Evolutionary conservation across 345 rosid genomes (phyloP).

Genomic region (Syzygium jambos): DNA sequence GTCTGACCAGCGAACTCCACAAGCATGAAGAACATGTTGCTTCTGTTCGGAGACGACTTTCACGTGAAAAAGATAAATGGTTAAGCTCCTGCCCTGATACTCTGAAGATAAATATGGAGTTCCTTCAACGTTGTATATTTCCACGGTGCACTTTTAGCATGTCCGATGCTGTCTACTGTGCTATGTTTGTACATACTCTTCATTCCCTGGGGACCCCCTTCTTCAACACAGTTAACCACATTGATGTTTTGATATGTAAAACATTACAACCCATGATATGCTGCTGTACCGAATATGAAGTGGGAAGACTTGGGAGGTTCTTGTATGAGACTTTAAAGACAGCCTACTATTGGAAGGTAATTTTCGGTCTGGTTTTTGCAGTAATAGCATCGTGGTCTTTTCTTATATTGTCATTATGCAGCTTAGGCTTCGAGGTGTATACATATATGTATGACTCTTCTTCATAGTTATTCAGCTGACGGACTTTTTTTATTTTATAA

Average conservation of each 20-base stretch:
- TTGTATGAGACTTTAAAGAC: slow-evolving; percentile 89
- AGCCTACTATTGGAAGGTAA: slow-evolving; percentile 96
- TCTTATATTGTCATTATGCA: neutral
- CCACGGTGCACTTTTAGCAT: slow-evolving; percentile 99
- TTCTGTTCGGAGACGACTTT: slow-evolving; percentile 82
- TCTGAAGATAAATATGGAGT: slow-evolving; percentile 97
- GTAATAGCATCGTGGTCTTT: neutral
- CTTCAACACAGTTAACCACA: slow-evolving; percentile 98
- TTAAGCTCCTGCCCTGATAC: slow-evolving; percentile 98
- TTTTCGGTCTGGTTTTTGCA: neutral
- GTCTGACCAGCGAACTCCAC: slow-evolving; percentile 68
- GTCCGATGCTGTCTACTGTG: slow-evolving; percentile 99
- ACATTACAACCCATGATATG: slow-evolving; percentile 99
- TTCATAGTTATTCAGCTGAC: neutral
- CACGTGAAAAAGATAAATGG: slow-evolving; percentile 95
- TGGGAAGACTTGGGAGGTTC: slow-evolving; percentile 93
- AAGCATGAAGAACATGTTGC: slow-evolving; percentile 94
- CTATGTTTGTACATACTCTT: slow-evolving; percentile 95
- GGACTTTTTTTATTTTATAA: neutral
- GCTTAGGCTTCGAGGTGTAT: neutral
- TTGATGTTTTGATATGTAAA: slow-evolving; percentile 94
- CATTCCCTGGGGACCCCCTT: slow-evolving; percentile 97
- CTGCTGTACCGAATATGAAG: slow-evolving; percentile 99
- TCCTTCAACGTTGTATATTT: slow-evolving; percentile 96
- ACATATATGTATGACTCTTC: neutral